phyloP scores from a whole-genome alignment of 306 rosid species.

The Senna tora region DNA sequence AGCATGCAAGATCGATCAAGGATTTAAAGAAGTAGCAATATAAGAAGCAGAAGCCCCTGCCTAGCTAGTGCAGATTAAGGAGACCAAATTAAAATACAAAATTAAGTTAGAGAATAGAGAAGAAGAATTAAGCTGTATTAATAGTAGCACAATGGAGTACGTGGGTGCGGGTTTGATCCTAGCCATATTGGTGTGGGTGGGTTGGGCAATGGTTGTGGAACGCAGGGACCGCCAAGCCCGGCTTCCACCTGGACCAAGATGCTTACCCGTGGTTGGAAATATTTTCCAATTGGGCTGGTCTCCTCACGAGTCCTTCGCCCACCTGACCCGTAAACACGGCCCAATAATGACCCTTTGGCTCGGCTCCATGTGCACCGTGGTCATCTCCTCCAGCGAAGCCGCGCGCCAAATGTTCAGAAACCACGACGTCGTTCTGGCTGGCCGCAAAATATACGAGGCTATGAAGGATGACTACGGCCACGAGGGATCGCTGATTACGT shows the following conservation, averaged over 20 bases:
- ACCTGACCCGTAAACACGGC: slow-evolving; percentile 62
- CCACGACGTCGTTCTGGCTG: slow-evolving; percentile 65
- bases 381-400: slow-evolving; percentile 58
- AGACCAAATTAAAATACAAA: no score
- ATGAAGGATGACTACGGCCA: slow-evolving; percentile 67
- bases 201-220: slow-evolving; percentile 11
- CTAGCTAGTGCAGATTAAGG: no score
- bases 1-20: no score
- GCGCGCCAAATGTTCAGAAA: slow-evolving; percentile 73
- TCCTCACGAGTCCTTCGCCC: slow-evolving; percentile 68
- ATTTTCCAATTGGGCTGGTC: slow-evolving; percentile 64
- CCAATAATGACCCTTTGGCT: slow-evolving; percentile 82
- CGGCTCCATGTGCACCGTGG: slow-evolving; percentile 85
- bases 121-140: no score
- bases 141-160: slow-evolving; percentile 51
- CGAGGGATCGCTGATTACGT: slow-evolving; percentile 71
- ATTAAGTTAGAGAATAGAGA: no score
- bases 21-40: no score
- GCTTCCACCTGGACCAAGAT: slow-evolving; percentile 85
- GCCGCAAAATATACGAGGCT: slow-evolving; percentile 78
- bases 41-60: no score
- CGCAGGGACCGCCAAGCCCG: slow-evolving; percentile 27
- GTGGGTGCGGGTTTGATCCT: slow-evolving; percentile 32
- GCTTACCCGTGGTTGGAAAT: slow-evolving; percentile 82
- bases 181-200: slow-evolving; percentile 42